A percentile compares a stretch with the other conserved stretches of the same genome.
Conservation (phyloP, 2,329 filamentous ascomycete genomes). For the Exophiala alcalophila region DNA sequence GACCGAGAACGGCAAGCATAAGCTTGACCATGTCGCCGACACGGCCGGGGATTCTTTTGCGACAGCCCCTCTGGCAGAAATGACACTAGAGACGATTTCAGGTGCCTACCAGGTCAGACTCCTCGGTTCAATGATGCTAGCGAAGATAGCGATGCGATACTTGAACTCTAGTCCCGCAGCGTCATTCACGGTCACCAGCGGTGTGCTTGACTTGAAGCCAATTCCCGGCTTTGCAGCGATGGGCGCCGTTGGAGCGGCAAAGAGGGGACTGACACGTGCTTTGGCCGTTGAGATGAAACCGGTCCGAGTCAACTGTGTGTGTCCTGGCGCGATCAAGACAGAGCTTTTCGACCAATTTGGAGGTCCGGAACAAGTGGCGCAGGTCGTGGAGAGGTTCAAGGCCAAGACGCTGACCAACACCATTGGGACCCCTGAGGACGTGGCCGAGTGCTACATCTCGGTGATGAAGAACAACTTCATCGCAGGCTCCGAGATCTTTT, state of each 20-base stretch:
- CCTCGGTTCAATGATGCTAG: slow-evolving; percentile 38
- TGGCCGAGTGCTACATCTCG: slow-evolving; percentile 46
- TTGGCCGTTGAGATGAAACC: slow-evolving; percentile 44
- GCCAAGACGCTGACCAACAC: slow-evolving; percentile 32
- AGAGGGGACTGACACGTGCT: slow-evolving; percentile 38
- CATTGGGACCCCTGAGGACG: slow-evolving; percentile 37
- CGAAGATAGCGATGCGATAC: slow-evolving; percentile 41
- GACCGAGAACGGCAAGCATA: slow-evolving; percentile 28
- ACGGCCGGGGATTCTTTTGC: slow-evolving; percentile 47
- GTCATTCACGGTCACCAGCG: slow-evolving; percentile 43
- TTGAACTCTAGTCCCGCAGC: slow-evolving; percentile 33
- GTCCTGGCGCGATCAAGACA: slow-evolving; percentile 43
- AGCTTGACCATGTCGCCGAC: slow-evolving; percentile 52
- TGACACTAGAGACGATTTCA: slow-evolving; percentile 31
- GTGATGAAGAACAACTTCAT: slow-evolving; percentile 44
- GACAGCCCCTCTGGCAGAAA: slow-evolving; percentile 30
- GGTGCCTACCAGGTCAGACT: slow-evolving; percentile 36
- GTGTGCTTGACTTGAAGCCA: slow-evolving; percentile 38
- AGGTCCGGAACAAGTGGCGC: slow-evolving; percentile 22
- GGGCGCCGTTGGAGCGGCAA: slow-evolving; percentile 30
- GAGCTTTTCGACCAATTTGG: slow-evolving; percentile 37
- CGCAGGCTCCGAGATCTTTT: slow-evolving; percentile 36
- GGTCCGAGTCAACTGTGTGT: slow-evolving; percentile 43
- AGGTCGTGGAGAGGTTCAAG: slow-evolving; percentile 37
- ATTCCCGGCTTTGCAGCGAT: slow-evolving; percentile 35